Evolutionary conservation across 2,329 filamentous ascomycete genomes (phyloP).

Genomic region (Colletotrichum cuscutae): DNA sequence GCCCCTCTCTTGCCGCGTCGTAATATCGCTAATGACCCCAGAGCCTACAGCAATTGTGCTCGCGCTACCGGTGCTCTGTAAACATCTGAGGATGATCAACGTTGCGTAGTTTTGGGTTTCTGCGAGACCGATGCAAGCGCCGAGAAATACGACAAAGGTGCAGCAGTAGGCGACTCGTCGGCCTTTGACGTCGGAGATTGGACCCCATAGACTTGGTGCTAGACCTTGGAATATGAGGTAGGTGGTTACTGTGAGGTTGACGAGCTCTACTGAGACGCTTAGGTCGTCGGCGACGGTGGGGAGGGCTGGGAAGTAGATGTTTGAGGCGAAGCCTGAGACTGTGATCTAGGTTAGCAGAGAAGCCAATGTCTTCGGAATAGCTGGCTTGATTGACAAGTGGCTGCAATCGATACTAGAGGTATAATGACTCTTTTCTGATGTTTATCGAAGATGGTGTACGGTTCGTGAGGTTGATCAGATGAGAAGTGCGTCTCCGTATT

Average conservation of each 20-base stretch:
- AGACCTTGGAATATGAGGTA: conserved; percentile 63
- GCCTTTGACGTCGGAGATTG: conserved; percentile 58
- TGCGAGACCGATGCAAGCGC: conserved; percentile 58
- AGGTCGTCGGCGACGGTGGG: conserved; percentile 55
- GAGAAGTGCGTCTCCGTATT: background rate
- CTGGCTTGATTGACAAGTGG: conserved; percentile 53
- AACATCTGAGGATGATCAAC: conserved; percentile 59
- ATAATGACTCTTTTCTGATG: conserved; percentile 60
- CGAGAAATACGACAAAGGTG: conserved; percentile 57
- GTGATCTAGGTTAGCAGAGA: background rate
- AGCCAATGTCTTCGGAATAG: background rate
- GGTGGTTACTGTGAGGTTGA: conserved; percentile 57
- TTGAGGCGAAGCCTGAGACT: conserved; percentile 53
- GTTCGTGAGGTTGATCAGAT: conserved; percentile 38
- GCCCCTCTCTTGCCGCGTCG: conserved; percentile 66
- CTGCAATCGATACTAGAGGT: conserved; percentile 57
- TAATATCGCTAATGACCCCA: conserved; percentile 68
- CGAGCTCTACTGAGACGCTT: conserved; percentile 48
- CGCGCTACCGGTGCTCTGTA: conserved; percentile 64
- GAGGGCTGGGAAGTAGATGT: conserved; percentile 63
- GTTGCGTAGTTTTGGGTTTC: conserved; percentile 55
- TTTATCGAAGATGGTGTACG: conserved; percentile 62
- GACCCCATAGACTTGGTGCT: conserved; percentile 61
- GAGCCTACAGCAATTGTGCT: conserved; percentile 63
- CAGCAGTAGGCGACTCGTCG: conserved; percentile 59